Base-by-base conservation (phyloP, 73 alveolate species). In the Paramecium tetraurelia region DNA sequence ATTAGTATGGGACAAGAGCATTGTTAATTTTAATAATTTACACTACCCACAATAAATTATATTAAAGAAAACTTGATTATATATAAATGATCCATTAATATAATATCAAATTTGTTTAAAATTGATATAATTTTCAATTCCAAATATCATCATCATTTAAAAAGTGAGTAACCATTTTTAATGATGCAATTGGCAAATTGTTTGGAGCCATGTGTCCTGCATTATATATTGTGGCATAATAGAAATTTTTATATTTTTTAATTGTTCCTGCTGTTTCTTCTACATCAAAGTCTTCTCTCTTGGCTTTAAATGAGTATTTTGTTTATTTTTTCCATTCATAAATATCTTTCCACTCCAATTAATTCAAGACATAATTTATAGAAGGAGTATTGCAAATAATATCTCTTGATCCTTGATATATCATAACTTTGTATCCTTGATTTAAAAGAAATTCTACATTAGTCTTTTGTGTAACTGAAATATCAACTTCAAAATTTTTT, bases 201-300 rank as follows among this genome's bases (percentile, higher is more conserved):
- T 33, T 36, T 36, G 87, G 87, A 21, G 87, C 87, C 87, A 75
- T 75, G 38, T 75, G 87, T 29, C 87, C 87, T 31, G 87, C 87
- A 36, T 44, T 29, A 75, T 75, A 75, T 16, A 75, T 21, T 75
- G 58, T 33, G 11, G 59, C 87, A 36, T 14, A 75, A 75, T 35
- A 36, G 36, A 75, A 75, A 75, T 75, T 75, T 31, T 75, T 36
- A 36, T 33, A 75, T 75, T 75, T 75, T 36, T 75, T 75, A 33
- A 40, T 44, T n/a, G 68, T 36, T 0, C 87, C 87, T 31, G 87
- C 87, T 31, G 87, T 33, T 36, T 75, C 87, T 36, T 31, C 59
- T 4, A 14, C n/a, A 21, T 44, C 87, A 31, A 5, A 14, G 18
- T 35, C 59, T 40, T 21, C 38, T 31, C 48, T 5, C 35, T 36